phyloP scores from a whole-genome alignment of 164 flowering plant species.

The Chimonanthus praecox region DNA sequence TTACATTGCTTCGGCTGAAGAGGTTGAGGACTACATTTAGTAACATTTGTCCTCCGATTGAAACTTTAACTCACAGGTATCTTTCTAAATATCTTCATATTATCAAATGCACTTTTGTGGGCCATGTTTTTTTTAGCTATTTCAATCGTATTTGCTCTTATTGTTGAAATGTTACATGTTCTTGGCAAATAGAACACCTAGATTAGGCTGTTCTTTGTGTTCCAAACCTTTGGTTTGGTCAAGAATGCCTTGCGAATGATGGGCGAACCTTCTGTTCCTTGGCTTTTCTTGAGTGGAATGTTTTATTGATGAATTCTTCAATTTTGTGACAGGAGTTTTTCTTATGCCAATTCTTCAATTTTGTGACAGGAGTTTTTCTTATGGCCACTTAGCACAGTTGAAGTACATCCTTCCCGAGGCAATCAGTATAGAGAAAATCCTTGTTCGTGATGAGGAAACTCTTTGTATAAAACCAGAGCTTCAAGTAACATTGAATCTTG shows the following conservation, averaged over 20 bases:
- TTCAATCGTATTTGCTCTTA: not conserved
- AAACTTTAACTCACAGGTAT: conserved; percentile 77
- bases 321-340: conserved; percentile 56
- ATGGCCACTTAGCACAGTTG: conserved; percentile 72
- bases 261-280: too few relatives aligned
- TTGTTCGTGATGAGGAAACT: conserved; percentile 53
- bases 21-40: conserved; percentile 41
- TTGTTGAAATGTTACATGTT: not conserved
- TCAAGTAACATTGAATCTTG: conserved; percentile 33
- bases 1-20: conserved; percentile 54
- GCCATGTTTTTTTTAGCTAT: not conserved
- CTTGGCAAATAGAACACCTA: not conserved
- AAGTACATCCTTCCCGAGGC: conserved; percentile 73
- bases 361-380: conserved; percentile 59
- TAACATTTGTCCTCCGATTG: conserved; percentile 42
- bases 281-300: too few relatives aligned
- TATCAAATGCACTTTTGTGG: not conserved
- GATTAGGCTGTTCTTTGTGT: too few relatives aligned
- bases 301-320: not conserved
- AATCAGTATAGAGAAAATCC: conserved; percentile 45
- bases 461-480: conserved; percentile 75
- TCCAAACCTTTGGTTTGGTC: not conserved
- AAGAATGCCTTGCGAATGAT: too few relatives aligned
- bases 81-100: not conserved
- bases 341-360: conserved; percentile 5